Conservation (phyloP, 75 land plant species). For the Ceratopteris richardii region DNA sequence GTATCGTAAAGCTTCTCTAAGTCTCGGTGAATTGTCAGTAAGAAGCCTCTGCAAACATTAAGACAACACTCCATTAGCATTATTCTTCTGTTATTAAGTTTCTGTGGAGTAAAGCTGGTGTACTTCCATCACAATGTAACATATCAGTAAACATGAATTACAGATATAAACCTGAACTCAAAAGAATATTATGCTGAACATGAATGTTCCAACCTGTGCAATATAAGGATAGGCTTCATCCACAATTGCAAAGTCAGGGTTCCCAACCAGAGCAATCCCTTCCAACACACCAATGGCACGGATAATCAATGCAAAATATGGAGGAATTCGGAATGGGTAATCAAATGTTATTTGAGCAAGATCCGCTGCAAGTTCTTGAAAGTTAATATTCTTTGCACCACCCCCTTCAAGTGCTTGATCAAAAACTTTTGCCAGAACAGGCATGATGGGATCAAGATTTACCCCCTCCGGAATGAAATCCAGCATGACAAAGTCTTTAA, state of each 20-base stretch:
- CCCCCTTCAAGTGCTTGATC: constrained; percentile 99
- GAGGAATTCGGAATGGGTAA: constrained; percentile 97
- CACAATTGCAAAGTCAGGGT: constrained; percentile 96
- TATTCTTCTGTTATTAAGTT: not conserved
- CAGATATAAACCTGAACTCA: not conserved
- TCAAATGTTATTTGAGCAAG: constrained; percentile 99
- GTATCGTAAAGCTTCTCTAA: constrained; percentile 85
- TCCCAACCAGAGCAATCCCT: constrained; percentile 99
- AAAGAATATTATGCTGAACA: not conserved
- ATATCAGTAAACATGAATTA: not conserved
- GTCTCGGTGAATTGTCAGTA: constrained; percentile 89
- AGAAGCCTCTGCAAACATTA: constrained; percentile 65
- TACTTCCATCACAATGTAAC: not conserved
- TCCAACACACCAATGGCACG: constrained; percentile 98
- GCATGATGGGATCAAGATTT: constrained; percentile 88
- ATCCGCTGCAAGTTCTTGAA: constrained; percentile 98
- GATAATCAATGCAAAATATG: constrained; percentile 98
- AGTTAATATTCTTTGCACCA: constrained; percentile 97
- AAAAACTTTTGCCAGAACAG: constrained; percentile 96
- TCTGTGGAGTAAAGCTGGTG: not conserved
- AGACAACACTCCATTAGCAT: not conserved
- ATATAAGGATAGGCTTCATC: constrained; percentile 99
- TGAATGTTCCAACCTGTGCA: constrained; percentile 64
- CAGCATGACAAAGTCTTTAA: constrained; percentile 92
- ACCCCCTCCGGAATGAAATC: constrained; percentile 97